A percentile compares a stretch with the other conserved stretches of the same genome.
These are phyloP conservation scores for Cyanidiococcus yangmingshanensis DNA, from an alignment of 23 red algal genomes.

Conservation along the genomic window DNA sequence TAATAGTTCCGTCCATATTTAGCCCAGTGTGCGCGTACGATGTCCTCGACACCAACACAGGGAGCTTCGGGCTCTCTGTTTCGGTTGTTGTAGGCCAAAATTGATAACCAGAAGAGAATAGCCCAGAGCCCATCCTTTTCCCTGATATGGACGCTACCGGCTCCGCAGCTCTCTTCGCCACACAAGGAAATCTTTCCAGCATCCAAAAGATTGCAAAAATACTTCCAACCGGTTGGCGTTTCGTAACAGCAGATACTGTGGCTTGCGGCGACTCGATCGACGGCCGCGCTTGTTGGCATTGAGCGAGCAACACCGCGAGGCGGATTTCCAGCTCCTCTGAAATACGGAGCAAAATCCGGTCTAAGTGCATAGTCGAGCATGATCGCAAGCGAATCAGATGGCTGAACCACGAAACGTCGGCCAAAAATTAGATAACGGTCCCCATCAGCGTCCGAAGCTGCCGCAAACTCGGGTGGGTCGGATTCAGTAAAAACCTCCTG, in stretches of 20 bases:
- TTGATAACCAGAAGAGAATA: slow-evolving; percentile 73
- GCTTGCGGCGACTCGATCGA: slow-evolving; percentile 62
- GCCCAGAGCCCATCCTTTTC: slow-evolving; percentile 91
- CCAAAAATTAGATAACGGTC: slow-evolving; percentile 96
- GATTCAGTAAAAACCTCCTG: slow-evolving; percentile 17
- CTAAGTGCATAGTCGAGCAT: slow-evolving; percentile 62
- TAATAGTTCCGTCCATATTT: slow-evolving; percentile 80
- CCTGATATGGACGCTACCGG: slow-evolving; percentile 62
- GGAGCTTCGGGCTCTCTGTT: slow-evolving; percentile 18
- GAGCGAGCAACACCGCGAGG: slow-evolving; percentile 65
- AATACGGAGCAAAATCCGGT: not conserved
- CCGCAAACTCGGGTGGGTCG: slow-evolving; percentile 48
- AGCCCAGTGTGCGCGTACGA: slow-evolving; percentile 64
- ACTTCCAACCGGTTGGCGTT: slow-evolving; percentile 90
- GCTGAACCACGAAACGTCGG: slow-evolving; percentile 57
- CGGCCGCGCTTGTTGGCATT: slow-evolving; percentile 62
- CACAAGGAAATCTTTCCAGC: slow-evolving; percentile 59
- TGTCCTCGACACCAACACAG: slow-evolving; percentile 43
- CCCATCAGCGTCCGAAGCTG: slow-evolving; percentile 90
- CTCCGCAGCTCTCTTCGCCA: slow-evolving; percentile 85
- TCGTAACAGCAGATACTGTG: slow-evolving; percentile 44
- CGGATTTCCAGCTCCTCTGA: not conserved
- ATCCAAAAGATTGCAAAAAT: slow-evolving; percentile 90
- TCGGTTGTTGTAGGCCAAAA: slow-evolving; percentile 47
- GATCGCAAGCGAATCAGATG: slow-evolving; percentile 84